Percentiles rank a stretch among this genome's conserved stretches.
Evolutionary conservation across 305 asterid species (phyloP).

Genomic region (Rubia tinctorum): DNA sequence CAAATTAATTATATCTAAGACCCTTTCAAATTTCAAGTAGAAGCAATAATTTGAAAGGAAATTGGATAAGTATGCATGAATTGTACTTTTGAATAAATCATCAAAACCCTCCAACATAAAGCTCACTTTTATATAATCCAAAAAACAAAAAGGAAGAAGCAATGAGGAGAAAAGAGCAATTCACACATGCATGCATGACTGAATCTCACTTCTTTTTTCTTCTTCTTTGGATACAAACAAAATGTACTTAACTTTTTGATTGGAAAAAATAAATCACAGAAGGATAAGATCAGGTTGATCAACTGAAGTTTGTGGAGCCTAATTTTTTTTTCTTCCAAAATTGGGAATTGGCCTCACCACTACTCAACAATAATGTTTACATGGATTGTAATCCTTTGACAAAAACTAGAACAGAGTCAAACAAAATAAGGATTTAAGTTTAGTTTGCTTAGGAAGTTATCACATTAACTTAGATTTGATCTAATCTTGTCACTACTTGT

Average conservation of each 20-base stretch:
- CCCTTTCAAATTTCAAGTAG: too few species aligned
- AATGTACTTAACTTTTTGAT: neutral
- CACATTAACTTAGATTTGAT: neutral
- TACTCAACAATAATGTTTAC: neutral
- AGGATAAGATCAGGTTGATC: slow-evolving; percentile 12
- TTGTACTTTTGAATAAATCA: neutral
- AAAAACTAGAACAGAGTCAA: neutral
- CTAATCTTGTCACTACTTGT: neutral
- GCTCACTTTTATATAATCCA: neutral
- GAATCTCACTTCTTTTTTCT: neutral
- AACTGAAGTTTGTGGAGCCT: slow-evolving; percentile 9
- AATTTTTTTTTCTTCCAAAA: neutral
- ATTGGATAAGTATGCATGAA: neutral
- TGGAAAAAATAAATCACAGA: too few species aligned
- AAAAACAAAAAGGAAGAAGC: neutral
- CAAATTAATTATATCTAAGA: too few species aligned
- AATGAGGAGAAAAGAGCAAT: too few species aligned
- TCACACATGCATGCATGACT: slow-evolving; percentile 3
- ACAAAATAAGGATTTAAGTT: neutral
- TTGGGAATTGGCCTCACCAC: slow-evolving; percentile 43
- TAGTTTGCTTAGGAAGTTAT: neutral
- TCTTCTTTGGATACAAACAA: neutral
- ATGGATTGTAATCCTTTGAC: neutral
- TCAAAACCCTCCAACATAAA: slow-evolving; percentile 3
- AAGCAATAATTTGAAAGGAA: neutral